A percentile compares a stretch with the other conserved stretches of the same genome.
phyloP scores from a whole-genome alignment of 1,284 basidiomycete genomes.

The Cutaneotrichosporon cutaneum region DNA sequence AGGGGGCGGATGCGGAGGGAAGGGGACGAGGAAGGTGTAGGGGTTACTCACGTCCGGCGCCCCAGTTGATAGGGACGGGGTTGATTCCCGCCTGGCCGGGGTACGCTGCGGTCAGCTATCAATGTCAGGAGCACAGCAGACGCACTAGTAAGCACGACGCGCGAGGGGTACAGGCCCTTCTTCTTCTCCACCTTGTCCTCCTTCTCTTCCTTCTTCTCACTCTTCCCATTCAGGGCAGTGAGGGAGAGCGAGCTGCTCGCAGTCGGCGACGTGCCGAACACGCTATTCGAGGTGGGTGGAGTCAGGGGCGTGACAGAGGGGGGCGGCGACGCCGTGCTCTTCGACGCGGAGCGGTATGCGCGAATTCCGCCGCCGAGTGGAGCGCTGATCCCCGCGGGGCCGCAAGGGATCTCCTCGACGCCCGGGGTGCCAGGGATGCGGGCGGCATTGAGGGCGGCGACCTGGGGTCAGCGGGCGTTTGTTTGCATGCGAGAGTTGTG shows the following conservation, averaged over 20 bases:
- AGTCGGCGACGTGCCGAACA: constrained; percentile 12
- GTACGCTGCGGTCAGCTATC: constrained; percentile 58
- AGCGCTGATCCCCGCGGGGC: constrained; percentile 14
- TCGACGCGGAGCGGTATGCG: constrained; percentile 18
- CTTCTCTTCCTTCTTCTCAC: constrained; percentile 16
- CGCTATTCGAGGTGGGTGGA: background rate
- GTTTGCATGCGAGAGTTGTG: no score
- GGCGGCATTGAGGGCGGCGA: constrained; percentile 11
- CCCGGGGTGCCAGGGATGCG: constrained; percentile 7
- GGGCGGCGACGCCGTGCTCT: constrained; percentile 12
- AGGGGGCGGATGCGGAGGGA: no score
- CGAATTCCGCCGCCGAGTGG: constrained; percentile 17
- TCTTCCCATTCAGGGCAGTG: constrained; percentile 18
- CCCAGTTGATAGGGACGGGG: constrained; percentile 80
- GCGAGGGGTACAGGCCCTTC: constrained; percentile 38
- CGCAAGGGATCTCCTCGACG: constrained; percentile 23
- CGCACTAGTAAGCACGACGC: constrained; percentile 46
- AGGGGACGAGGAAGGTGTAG: no score
- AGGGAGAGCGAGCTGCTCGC: constrained; percentile 10
- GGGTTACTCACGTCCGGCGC: constrained; percentile 58
- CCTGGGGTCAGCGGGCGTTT: constrained; percentile 8
- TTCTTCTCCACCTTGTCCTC: constrained; percentile 20
- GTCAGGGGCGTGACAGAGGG: background rate
- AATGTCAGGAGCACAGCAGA: background rate
- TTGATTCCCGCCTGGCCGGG: constrained; percentile 70